phyloP scores from a whole-genome alignment of 1,139 yeast species.

The Blastobotrys raffinosifermentans region DNA sequence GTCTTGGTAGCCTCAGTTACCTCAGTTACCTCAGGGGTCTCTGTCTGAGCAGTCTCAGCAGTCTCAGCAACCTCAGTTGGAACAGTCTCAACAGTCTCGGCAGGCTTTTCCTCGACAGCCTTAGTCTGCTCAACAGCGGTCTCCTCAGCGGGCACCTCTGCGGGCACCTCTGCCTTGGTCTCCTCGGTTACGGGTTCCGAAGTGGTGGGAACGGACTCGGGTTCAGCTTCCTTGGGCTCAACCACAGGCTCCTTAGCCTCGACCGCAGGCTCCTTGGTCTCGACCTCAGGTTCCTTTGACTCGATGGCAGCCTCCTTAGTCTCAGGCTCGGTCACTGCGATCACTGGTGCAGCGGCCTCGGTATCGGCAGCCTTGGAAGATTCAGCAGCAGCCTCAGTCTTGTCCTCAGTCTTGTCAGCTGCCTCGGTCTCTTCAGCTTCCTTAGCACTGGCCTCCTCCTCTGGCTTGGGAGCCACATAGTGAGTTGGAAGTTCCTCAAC shows the following conservation, averaged over 20 bases:
- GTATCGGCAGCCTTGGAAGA: not conserved
- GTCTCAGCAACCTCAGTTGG: slow-evolving; percentile 7
- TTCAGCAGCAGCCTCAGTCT: slow-evolving; percentile 2
- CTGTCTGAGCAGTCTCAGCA: slow-evolving; percentile 3
- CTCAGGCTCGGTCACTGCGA: slow-evolving; percentile 2
- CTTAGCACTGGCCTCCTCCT: slow-evolving; percentile 2
- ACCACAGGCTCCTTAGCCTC: slow-evolving; percentile 7
- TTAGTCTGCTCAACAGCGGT: slow-evolving; percentile 2
- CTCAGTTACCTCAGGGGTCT: slow-evolving; percentile 1
- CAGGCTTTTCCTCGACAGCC: slow-evolving; percentile 8
- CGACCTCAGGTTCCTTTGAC: slow-evolving; percentile 4
- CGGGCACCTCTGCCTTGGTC: slow-evolving; percentile 8
- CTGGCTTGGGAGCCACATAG: slow-evolving; percentile 2
- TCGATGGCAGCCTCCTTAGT: slow-evolving; percentile 5
- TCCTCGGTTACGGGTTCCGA: slow-evolving; percentile 5
- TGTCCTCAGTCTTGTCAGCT: slow-evolving; percentile 1
- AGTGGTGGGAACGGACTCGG: slow-evolving; percentile 2
- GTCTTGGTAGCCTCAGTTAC: slow-evolving; percentile 3
- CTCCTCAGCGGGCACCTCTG: slow-evolving; percentile 4
- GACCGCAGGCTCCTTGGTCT: slow-evolving; percentile 7
- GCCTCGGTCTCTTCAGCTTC: slow-evolving; percentile 3
- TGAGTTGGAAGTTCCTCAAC: slow-evolving; percentile 15
- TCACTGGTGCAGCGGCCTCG: not conserved
- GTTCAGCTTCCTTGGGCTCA: slow-evolving; percentile 2
- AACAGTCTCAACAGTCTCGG: slow-evolving; percentile 5